Base-by-base conservation (phyloP, 2,329 filamentous ascomycete species). In the Coniella lustricola region DNA sequence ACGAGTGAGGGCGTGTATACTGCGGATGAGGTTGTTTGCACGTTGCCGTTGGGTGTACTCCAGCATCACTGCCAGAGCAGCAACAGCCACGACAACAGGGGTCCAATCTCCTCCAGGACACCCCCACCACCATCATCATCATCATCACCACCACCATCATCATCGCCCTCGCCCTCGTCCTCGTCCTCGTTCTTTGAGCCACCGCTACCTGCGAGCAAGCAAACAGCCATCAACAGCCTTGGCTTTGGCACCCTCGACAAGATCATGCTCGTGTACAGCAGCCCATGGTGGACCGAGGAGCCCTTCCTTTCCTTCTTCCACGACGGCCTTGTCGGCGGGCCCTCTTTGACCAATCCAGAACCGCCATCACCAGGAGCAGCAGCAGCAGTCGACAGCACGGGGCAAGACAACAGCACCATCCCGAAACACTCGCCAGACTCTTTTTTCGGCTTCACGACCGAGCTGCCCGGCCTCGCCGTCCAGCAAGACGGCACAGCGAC, bases 181-280 rank as follows among this genome's bases (percentile, higher is more conserved):
- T 33, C 16, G 16, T 4, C 34, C 13, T 8, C 13, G 20, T 16
- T 48, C 16, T 48, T 48, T 18, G 17, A 31, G 13, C 46, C 46
- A 25, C 46, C 46, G 25, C 34, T 48, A 5, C 40, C 46, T 3
- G 4, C 33, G 1, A 34, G 29, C 16, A 48, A 48, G 22, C 39
- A 39, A 18, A 18, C 32, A 44, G 39, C 46, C 2, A 44, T 48
- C 18, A 8, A 18, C 4, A 44, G 40, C 41, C 46, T 48, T 13
- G 46, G 46, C 5, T 48, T 39, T 16, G 46, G 46, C 14, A 48
- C 46, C 9, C 36, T 48, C 17, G 46, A 48, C 22, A 48, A 48
- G 40, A 39, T 48, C 33, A 48, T 48, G 46, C 40, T 48, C 4
- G 22, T 48, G 16, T 48, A 48, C 13, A 13, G 18, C 17, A 48